Evolutionary conservation across 306 rosid genomes (phyloP), one percentile per base, ranked within the genome.

Genomic region (Macrotyloma uniflorum): DNA sequence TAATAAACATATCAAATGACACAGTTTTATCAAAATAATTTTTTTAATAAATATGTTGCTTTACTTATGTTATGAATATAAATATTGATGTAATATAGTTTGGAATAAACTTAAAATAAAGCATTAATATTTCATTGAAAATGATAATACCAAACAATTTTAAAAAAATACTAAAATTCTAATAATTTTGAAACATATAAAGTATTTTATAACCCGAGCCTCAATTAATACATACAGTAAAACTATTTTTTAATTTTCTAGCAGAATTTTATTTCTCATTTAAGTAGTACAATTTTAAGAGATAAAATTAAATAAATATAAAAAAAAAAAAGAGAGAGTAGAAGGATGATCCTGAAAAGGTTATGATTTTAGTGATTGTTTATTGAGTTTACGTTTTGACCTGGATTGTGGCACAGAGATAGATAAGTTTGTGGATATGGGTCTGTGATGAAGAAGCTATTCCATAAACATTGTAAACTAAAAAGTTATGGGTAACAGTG

Each of bases 401-500:
- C 61, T 78, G 47, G 70, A 30, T 58, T 20, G 32, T 33, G 54
- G n/a, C n/a, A n/a, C n/a, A n/a, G n/a, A n/a, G n/a, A n/a, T n/a
- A n/a, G n/a, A n/a, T n/a, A n/a, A 3, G 66, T n/a, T 33, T 50
- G 42, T 22, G 24, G 32, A 61, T 12, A 35, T n/a, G 57, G 24
- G 12, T 19, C 6, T 42, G 47, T 67, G 49, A 59, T 0, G 11
- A 2, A 36, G 16, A 9, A 55, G 30, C 43, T 22, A 22, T 64
- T 64, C 19, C 73, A 49, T 9, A n/a, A 50, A 50, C 40, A 50
- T 40, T 66, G 22, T 10, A 42, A 28, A 22, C 16, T 53, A 18
- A 8, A 26, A 45, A 53, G 55, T 74, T 57, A 46, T n/a, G 77
- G 78, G 57, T n/a, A 45, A 13, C 76, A 76, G 68, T 19, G 75